Conservation (phyloP, 768 basidiomycete species). For the Rubroboletus satanas region DNA sequence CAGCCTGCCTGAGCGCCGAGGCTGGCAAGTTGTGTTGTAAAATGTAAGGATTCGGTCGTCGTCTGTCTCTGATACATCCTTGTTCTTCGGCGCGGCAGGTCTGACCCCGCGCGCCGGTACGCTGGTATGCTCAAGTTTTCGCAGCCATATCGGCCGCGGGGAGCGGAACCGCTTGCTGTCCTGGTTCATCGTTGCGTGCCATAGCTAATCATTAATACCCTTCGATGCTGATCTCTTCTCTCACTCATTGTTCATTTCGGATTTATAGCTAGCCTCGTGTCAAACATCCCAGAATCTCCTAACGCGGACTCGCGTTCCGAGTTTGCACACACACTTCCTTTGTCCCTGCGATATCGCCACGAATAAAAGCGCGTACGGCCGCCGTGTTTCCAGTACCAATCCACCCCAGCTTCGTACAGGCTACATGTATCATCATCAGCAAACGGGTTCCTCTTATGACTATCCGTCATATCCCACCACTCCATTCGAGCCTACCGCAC, state of each 20-base stretch:
- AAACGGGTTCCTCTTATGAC: slow-evolving; percentile 46
- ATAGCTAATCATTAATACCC: slow-evolving; percentile 33
- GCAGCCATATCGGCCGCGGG: slow-evolving; percentile 21
- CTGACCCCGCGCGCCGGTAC: slow-evolving; percentile 3
- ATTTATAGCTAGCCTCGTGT: slow-evolving; percentile 36
- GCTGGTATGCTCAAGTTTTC: slow-evolving; percentile 5
- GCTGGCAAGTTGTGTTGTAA: slow-evolving; percentile 2
- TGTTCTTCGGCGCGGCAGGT: slow-evolving; percentile 1
- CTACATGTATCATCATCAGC: slow-evolving; percentile 53
- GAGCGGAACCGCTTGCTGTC: slow-evolving; percentile 27
- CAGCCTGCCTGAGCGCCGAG: not conserved
- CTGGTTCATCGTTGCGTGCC: slow-evolving; percentile 26
- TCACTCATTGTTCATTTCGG: slow-evolving; percentile 34
- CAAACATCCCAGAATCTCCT: slow-evolving; percentile 26
- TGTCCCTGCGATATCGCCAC: slow-evolving; percentile 28
- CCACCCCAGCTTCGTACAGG: slow-evolving; percentile 49
- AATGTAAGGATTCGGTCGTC: slow-evolving; percentile 21
- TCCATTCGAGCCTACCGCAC: slow-evolving; percentile 24
- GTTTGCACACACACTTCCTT: slow-evolving; percentile 25
- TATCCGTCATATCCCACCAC: slow-evolving; percentile 42
- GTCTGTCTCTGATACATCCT: slow-evolving; percentile 2
- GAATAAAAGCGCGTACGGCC: slow-evolving; percentile 29
- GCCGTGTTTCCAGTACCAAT: slow-evolving; percentile 16
- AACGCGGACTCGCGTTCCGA: slow-evolving; percentile 28
- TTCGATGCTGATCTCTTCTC: slow-evolving; percentile 35